These are phyloP conservation scores for Monosporascus ibericus DNA, from an alignment of 2,329 filamentous ascomycete genomes.

Conservation along the genomic window DNA sequence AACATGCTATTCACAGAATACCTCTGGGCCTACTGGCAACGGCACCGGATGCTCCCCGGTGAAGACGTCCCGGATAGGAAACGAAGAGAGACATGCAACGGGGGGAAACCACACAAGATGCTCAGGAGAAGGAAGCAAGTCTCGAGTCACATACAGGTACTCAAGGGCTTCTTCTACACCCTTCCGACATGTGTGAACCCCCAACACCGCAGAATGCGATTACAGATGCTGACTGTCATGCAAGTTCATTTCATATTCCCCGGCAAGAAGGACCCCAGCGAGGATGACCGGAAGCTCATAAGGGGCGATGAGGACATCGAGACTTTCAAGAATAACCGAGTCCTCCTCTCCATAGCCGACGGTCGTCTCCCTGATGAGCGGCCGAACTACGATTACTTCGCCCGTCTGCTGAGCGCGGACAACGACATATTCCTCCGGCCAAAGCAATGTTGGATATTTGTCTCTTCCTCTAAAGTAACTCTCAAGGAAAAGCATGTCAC, in stretches of 20 bases:
- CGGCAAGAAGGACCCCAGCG: slow-evolving; percentile 45
- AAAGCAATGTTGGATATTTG: slow-evolving; percentile 54
- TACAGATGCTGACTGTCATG: slow-evolving; percentile 3
- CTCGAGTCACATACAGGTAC: slow-evolving; percentile 65
- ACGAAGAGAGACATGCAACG: slow-evolving; percentile 28
- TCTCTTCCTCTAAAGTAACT: slow-evolving; percentile 46
- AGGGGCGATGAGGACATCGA: slow-evolving; percentile 35
- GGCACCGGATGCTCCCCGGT: slow-evolving; percentile 36
- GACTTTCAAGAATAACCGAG: slow-evolving; percentile 59
- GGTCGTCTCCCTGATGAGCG: slow-evolving; percentile 50
- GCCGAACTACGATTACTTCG: slow-evolving; percentile 58
- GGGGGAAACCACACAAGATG: slow-evolving; percentile 21
- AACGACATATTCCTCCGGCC: slow-evolving; percentile 47
- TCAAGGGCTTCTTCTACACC: slow-evolving; percentile 60
- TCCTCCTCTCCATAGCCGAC: slow-evolving; percentile 55
- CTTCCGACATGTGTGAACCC: slow-evolving; percentile 53
- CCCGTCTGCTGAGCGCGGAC: slow-evolving; percentile 48
- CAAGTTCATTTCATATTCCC: slow-evolving; percentile 56
- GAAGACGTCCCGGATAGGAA: slow-evolving; percentile 38
- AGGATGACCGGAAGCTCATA: slow-evolving; percentile 35
- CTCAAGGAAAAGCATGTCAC: slow-evolving; percentile 40
- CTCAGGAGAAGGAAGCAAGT: slow-evolving; percentile 52
- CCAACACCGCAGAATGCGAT: background rate
- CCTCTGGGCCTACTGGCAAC: slow-evolving; percentile 48
- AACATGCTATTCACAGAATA: slow-evolving; percentile 68